Evolutionary conservation across 75 land plant species (phyloP), one percentile per base, ranked within the genome.

Genomic region (Picea glauca): DNA sequence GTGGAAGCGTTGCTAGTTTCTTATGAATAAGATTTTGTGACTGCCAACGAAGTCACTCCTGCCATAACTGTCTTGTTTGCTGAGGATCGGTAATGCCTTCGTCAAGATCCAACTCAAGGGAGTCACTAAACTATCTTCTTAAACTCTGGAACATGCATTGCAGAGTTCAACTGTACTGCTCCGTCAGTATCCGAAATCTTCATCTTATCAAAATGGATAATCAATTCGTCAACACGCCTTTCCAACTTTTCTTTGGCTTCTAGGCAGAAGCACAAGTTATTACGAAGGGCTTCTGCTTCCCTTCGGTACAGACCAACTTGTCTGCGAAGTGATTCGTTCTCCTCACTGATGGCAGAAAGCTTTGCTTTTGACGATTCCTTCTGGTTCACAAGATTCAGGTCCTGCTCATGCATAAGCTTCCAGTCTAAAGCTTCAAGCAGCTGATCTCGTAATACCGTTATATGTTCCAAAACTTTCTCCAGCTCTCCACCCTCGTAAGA

Each of bases 401-500:
- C 84, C 79, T 86, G 77, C 76, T 90, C 95, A 81, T 93, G 89
- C 95, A 90, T 90, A 17, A 88, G 84, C 64, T 90, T 93, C 95
- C 92, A 93, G 73, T 93, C 95, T 58, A 93, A 84, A 66, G 95
- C 95, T 81, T 93, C 92, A 6, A 87, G 81, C 38, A 93, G 76
- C 95, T 93, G 87, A 79, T 87, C 38, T 35, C 38, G 38, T 35
- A 35, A 35, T 35, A 35, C 38, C 38, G 38, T 3, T 35, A 35
- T 35, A 1, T 35, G 38, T 35, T 35, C 38, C 38, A 3, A 35
- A 1, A 35, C 3, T 35, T 35, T 1, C 38, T 35, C 38, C 38
- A 35, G 46, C 26, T 13, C 26, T 35, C 38, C 38, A 35, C 38
- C 38, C 38, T 35, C 38, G 3, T 35, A 35, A 35, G 38, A 35